Base-by-base conservation (phyloP, 116 monocot species). In the Trichopus zeylanicus region DNA sequence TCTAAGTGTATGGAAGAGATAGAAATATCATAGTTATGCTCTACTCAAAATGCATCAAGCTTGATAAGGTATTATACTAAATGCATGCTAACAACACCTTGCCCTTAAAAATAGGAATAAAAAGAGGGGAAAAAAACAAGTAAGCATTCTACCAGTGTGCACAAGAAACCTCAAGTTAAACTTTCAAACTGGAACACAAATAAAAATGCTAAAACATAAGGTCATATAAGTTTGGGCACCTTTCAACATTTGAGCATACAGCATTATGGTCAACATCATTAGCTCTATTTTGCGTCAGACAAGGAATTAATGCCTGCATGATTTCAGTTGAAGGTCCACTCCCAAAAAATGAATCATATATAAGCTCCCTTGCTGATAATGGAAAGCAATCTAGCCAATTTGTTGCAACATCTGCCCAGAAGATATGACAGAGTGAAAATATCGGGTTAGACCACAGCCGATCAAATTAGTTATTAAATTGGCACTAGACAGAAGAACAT, bases 291-390 rank as follows among this genome's bases (percentile, higher is more conserved):
- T 57, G 69, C 29, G 35, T 64, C 52, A 87, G 47, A 66, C 65
- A 57, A 65, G 83, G 81, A 39, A 97, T 71, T 51, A 97, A 54
- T 15, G 67, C 70, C 61, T 91, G 83, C 48, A 97, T 48, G 30
- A 71, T 73, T 66, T 91, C 95, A 75, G 55, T 48, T 67, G 77
- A 35, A 39, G 87, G 79, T 53, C 87, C 95, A 59, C 62, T 55
- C n/a, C 73, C 12, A 65, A 97, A 97, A 76, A 90, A 97, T 15
- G 79, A 75, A 84, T 97, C 91, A 73, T 84, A 97, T 31, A 97
- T 64, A 57, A 79, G 77, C 46, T 54, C 70, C 61, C 71, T 71
- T 25, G 77, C 78, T 26, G 73, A 65, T 27, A 48, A 26, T 47
- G 81, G 65, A 75, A 97, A 81, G 48, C 55, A 59, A 26, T 64